A percentile compares a stretch with the other conserved stretches of the same genome.
Conservation (phyloP, 345 rosid genomes). For the Arabis hirsuta region DNA sequence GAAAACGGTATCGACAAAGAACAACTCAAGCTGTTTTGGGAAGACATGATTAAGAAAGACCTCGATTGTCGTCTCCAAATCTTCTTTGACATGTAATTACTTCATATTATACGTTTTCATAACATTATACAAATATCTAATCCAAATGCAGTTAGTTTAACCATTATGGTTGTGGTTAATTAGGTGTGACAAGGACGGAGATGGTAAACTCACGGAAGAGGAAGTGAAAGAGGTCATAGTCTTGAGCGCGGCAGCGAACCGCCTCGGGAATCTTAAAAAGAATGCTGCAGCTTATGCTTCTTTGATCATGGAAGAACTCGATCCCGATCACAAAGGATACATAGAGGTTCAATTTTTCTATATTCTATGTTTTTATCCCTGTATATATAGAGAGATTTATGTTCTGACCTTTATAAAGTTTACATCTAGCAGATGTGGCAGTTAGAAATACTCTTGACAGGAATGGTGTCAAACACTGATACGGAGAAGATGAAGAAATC, state of each 20-base stretch:
- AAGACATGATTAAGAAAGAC: slow-evolving; percentile 78
- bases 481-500: slow-evolving; percentile 44
- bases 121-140: neutral
- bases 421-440: slow-evolving; percentile 78
- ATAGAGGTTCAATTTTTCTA: slow-evolving; percentile 62
- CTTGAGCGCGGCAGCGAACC: slow-evolving; percentile 88
- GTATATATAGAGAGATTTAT: neutral
- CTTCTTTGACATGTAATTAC: slow-evolving; percentile 85
- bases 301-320: slow-evolving; percentile 98
- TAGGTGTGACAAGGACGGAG: slow-evolving; percentile 98
- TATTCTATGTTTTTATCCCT: too few species aligned
- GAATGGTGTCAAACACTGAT: slow-evolving; percentile 65
- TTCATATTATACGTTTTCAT: slow-evolving; percentile 1
- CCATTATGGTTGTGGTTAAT: slow-evolving; percentile 4
- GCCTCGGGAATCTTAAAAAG: slow-evolving; percentile 72
- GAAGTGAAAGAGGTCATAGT: slow-evolving; percentile 91
- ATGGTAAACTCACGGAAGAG: slow-evolving; percentile 82
- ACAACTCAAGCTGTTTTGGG: slow-evolving; percentile 77
- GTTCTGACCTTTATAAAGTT: slow-evolving; percentile 22
- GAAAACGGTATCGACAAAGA: slow-evolving; percentile 67
- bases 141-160: neutral
- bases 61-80: slow-evolving; percentile 87
- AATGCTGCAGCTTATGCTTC: slow-evolving; percentile 73
- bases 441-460: slow-evolving; percentile 76
- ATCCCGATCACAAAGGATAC: slow-evolving; percentile 86